Conservation (phyloP, 1,284 basidiomycete genomes). For the Cutaneotrichosporon cavernicola region DNA sequence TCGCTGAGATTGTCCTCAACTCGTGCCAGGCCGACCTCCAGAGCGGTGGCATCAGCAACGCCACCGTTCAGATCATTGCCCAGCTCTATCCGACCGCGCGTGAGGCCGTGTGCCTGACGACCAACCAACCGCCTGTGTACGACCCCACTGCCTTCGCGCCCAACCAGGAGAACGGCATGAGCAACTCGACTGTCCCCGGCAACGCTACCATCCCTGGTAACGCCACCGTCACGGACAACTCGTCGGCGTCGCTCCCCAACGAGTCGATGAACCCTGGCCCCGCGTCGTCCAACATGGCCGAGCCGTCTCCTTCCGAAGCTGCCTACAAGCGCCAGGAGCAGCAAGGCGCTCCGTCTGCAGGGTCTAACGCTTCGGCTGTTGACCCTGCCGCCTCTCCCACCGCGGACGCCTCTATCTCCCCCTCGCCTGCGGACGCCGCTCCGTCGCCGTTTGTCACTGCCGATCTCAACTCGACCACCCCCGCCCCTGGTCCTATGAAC, state of each 20-base stretch:
- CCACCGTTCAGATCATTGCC: conserved; percentile 33
- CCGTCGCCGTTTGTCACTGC: background rate
- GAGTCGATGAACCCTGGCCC: background rate
- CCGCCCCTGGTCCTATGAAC: background rate
- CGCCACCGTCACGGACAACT: background rate
- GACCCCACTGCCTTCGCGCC: conserved; percentile 29
- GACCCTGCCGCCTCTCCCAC: background rate
- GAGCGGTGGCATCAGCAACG: conserved; percentile 32
- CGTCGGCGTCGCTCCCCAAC: background rate
- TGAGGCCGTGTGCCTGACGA: conserved; percentile 49
- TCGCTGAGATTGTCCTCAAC: conserved; percentile 31
- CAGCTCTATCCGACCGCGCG: conserved; percentile 44
- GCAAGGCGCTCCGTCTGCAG: background rate
- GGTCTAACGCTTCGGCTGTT: background rate
- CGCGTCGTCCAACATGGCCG: background rate
- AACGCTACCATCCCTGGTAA: background rate
- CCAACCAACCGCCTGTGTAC: conserved; percentile 11
- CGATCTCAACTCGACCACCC: conserved; percentile 1
- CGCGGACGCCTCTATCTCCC: conserved; percentile 1
- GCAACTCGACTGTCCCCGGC: conserved; percentile 1
- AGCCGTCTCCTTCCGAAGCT: background rate
- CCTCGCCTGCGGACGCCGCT: background rate
- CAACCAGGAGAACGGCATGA: background rate
- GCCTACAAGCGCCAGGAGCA: conserved; percentile 2
- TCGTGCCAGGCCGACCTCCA: conserved; percentile 42